A percentile compares a stretch with the other conserved stretches of the same genome.
Evolutionary conservation across 805 yeast species (phyloP).

Genomic region (Metschnikowia koreensis): DNA sequence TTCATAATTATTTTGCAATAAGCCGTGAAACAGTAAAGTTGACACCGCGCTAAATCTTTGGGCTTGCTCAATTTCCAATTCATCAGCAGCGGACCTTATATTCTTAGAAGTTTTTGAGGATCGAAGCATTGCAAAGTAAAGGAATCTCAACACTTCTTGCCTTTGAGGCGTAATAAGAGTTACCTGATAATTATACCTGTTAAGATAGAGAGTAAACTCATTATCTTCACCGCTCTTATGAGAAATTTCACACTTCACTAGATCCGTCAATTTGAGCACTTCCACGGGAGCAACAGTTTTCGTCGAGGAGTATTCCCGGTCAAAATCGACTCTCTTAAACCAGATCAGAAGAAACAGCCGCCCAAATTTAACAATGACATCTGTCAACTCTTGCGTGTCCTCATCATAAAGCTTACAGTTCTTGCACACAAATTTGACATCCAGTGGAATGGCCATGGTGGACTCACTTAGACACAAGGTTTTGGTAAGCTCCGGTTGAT

Average conservation of each 20-base stretch:
- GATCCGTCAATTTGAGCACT: constrained; percentile 31
- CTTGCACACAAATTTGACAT: constrained; percentile 35
- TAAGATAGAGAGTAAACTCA: constrained; percentile 37
- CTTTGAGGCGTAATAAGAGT: constrained; percentile 36
- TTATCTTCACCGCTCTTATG: constrained; percentile 20
- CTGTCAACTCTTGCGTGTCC: constrained; percentile 38
- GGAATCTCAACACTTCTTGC: constrained; percentile 64
- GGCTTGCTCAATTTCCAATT: constrained; percentile 39
- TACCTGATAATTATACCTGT: constrained; percentile 23
- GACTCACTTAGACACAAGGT: constrained; percentile 36
- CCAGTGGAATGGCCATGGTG: constrained; percentile 34
- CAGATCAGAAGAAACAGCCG: constrained; percentile 61
- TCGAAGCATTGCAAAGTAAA: constrained; percentile 64
- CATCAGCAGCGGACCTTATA: constrained; percentile 36
- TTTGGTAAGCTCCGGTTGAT: constrained; percentile 32
- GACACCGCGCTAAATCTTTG: constrained; percentile 57
- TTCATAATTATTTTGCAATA: constrained; percentile 56
- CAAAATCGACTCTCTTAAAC: constrained; percentile 16
- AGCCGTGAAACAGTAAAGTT: constrained; percentile 64
- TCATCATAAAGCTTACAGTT: constrained; percentile 23
- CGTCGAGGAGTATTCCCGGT: constrained; percentile 23
- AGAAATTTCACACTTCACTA: constrained; percentile 36
- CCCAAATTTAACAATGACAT: constrained; percentile 68
- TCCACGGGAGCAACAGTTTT: constrained; percentile 35
- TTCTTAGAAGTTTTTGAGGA: constrained; percentile 35